Evolutionary conservation across 306 rosid genomes (phyloP).

Genomic region (Carpinus fangiana): DNA sequence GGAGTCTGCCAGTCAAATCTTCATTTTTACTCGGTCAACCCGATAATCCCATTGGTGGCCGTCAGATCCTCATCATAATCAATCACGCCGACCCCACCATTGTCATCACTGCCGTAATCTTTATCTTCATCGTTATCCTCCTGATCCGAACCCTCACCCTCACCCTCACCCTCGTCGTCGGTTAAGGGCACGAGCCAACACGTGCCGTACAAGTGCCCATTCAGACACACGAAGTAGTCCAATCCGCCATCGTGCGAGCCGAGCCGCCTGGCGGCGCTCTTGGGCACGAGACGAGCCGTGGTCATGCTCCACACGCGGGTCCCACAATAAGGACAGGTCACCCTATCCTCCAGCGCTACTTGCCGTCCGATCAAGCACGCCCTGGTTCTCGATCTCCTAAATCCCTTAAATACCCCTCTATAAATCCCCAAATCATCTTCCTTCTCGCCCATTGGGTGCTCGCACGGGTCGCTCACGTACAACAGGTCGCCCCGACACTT

Average conservation of each 20-base stretch:
- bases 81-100: constrained; percentile 10
- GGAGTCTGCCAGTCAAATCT: too few relatives aligned
- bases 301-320: constrained; percentile 70
- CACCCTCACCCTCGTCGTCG: constrained; percentile 37
- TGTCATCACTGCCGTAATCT: not conserved
- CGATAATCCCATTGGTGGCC: constrained; percentile 22
- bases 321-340: constrained; percentile 57
- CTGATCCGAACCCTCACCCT: too few relatives aligned
- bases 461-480: constrained; percentile 67
- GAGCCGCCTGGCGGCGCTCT: constrained; percentile 64
- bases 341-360: constrained; percentile 41
- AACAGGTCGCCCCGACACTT: constrained; percentile 50
- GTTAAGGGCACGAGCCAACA: constrained; percentile 63
- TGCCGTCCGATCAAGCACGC: constrained; percentile 47
- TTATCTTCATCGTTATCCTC: not conserved
- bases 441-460: constrained; percentile 44
- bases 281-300: constrained; percentile 53
- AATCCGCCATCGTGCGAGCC: constrained; percentile 57
- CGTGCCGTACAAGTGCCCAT: constrained; percentile 59
- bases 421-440: constrained; percentile 57
- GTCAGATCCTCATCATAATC: constrained; percentile 19
- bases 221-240: constrained; percentile 63
- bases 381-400: constrained; percentile 45
- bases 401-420: constrained; percentile 61
- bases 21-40: constrained; percentile 24